phyloP scores from a whole-genome alignment of 352 stramenopile genomes.

The Saprolegnia parasitica region DNA sequence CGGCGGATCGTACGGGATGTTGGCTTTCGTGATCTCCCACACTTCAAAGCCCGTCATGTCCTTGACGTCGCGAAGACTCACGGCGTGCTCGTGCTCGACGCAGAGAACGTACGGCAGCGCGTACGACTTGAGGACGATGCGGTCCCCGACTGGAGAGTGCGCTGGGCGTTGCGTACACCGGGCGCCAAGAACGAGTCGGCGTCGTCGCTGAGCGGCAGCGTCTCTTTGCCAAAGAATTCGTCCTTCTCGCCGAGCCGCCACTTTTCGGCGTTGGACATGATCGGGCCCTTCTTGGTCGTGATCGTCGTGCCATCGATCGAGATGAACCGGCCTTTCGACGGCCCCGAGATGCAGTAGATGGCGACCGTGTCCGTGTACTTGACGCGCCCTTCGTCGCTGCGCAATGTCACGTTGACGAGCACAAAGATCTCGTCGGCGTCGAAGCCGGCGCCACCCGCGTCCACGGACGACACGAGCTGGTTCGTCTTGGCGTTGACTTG shows the following conservation, averaged over 20 bases:
- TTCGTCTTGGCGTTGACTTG: neutral
- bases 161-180: constrained; percentile 25
- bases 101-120: constrained; percentile 4
- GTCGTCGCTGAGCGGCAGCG: neutral
- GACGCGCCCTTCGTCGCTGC: constrained; percentile 58
- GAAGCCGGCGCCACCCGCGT: constrained; percentile 20
- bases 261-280: constrained; percentile 76
- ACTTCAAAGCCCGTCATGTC: constrained; percentile 38
- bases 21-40: constrained; percentile 84
- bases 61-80: constrained; percentile 12
- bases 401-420: constrained; percentile 65
- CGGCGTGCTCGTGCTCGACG: neutral
- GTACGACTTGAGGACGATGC: constrained; percentile 21
- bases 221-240: constrained; percentile 7
- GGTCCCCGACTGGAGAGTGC: constrained; percentile 26
- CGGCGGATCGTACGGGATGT: constrained; percentile 74
- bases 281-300: constrained; percentile 62
- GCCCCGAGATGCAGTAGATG: constrained; percentile 65
- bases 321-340: constrained; percentile 65
- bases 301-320: constrained; percentile 65
- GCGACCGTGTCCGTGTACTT: constrained; percentile 73
- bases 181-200: constrained; percentile 12
- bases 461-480: constrained; percentile 16
- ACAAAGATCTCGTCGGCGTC: constrained; percentile 77
- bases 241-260: constrained; percentile 50